phyloP scores from a whole-genome alignment of 1,139 yeast species.

The Meyerozyma athensensis region DNA sequence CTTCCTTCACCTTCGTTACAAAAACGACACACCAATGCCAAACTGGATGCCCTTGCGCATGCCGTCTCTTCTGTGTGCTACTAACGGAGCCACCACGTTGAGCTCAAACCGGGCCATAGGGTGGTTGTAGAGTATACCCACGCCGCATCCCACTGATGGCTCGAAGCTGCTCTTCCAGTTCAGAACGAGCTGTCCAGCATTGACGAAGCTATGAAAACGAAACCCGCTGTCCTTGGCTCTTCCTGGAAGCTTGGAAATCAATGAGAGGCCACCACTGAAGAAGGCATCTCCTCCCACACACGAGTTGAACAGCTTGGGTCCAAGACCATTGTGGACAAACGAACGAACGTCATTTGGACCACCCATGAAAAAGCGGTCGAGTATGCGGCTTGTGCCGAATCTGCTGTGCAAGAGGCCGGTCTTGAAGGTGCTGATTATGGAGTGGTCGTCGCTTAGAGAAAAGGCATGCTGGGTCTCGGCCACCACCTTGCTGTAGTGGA shows the following conservation, averaged over 20 bases:
- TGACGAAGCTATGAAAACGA: slow-evolving; percentile 64
- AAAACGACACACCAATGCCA: slow-evolving; percentile 84
- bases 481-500: slow-evolving; percentile 41
- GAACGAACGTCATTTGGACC: slow-evolving; percentile 80
- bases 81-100: slow-evolving; percentile 76
- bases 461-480: slow-evolving; percentile 45
- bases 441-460: slow-evolving; percentile 20
- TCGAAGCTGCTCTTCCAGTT: slow-evolving; percentile 21
- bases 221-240: slow-evolving; percentile 54
- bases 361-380: slow-evolving; percentile 13
- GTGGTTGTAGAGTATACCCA: slow-evolving; percentile 78
- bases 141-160: slow-evolving; percentile 56
- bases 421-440: slow-evolving; percentile 40
- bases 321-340: slow-evolving; percentile 72
- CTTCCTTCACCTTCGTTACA: slow-evolving; percentile 45
- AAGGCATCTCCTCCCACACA: slow-evolving; percentile 81
- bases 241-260: slow-evolving; percentile 63
- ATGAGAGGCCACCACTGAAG: slow-evolving; percentile 64
- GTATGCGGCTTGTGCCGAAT: slow-evolving; percentile 17
- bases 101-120: slow-evolving; percentile 90
- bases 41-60: slow-evolving; percentile 85
- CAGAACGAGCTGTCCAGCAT: slow-evolving; percentile 61
- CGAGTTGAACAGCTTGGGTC: slow-evolving; percentile 64
- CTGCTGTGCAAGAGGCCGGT: slow-evolving; percentile 49
- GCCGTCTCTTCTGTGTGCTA: slow-evolving; percentile 60